Conservation (phyloP, 441 rosid genomes). For the Populus tomentosa region DNA sequence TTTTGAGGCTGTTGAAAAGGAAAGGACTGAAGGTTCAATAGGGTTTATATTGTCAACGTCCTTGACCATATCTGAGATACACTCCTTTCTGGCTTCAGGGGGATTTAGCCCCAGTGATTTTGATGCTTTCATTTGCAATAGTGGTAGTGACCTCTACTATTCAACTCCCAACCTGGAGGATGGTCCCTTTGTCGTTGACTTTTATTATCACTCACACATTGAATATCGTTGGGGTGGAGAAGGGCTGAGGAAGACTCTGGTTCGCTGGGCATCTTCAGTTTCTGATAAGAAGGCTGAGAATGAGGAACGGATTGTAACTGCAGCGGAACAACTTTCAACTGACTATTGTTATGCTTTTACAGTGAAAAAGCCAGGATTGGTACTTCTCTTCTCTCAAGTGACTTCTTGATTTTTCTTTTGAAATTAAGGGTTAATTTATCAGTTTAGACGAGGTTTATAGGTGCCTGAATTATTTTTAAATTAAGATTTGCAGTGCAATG, state of each 20-base stretch:
- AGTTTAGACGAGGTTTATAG: neutral
- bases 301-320: conserved; percentile 31
- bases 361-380: conserved; percentile 23
- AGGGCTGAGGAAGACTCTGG: conserved; percentile 64
- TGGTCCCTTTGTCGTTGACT: conserved; percentile 51
- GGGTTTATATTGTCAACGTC: conserved; percentile 84
- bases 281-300: conserved; percentile 35
- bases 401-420: neutral
- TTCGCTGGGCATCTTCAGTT: conserved; percentile 66
- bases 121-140: conserved; percentile 86
- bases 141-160: conserved; percentile 89
- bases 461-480: neutral
- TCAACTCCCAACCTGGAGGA: conserved; percentile 59
- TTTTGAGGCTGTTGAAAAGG: conserved; percentile 50
- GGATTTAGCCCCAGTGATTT: conserved; percentile 63
- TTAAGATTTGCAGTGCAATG: neutral
- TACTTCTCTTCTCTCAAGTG: neutral
- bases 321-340: conserved; percentile 30
- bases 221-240: conserved; percentile 93
- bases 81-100: conserved; percentile 51
- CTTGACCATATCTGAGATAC: conserved; percentile 72
- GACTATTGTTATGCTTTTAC: conserved; percentile 27
- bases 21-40: conserved; percentile 38
- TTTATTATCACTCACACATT: conserved; percentile 76
- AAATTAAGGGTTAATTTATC: conserved; percentile 6